phyloP scores from a whole-genome alignment of 2,329 filamentous ascomycete genomes.

The Knoxdaviesia proteae region DNA sequence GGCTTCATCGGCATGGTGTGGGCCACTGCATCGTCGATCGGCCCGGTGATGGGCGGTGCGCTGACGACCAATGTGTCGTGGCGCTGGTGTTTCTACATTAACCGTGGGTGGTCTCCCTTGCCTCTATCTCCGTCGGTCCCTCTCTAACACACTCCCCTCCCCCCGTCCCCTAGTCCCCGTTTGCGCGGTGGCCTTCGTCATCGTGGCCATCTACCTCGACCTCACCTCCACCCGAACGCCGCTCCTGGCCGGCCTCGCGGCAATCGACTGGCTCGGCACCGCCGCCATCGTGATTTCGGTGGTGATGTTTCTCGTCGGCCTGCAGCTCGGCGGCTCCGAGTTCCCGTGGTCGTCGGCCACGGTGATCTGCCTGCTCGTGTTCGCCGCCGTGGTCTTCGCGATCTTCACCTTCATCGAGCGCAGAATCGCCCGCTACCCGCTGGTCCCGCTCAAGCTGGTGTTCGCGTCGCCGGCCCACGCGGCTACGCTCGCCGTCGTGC shows the following conservation, averaged over 20 bases:
- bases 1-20: constrained; percentile 53
- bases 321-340: constrained; percentile 53
- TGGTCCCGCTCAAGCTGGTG: constrained; percentile 55
- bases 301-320: constrained; percentile 41
- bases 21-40: constrained; percentile 43
- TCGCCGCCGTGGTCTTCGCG: constrained; percentile 36
- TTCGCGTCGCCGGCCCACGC: constrained; percentile 29
- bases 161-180: constrained; percentile 30
- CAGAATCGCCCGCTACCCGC: constrained; percentile 46
- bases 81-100: constrained; percentile 35
- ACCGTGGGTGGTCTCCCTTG: neutral
- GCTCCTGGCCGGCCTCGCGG: constrained; percentile 41
- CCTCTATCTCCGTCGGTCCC: constrained; percentile 13
- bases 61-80: constrained; percentile 56
- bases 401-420: constrained; percentile 51
- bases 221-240: constrained; percentile 32
- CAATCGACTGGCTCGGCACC: constrained; percentile 57
- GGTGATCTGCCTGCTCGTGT: constrained; percentile 34
- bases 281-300: constrained; percentile 44
- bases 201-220: constrained; percentile 41
- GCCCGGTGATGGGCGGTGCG: constrained; percentile 50
- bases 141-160: constrained; percentile 16
- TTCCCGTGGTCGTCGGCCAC: constrained; percentile 40
- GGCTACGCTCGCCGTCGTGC: constrained; percentile 54
- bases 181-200: constrained; percentile 41